Evolutionary conservation across 345 rosid species (phyloP).

Genomic region (Sonneratia alba): DNA sequence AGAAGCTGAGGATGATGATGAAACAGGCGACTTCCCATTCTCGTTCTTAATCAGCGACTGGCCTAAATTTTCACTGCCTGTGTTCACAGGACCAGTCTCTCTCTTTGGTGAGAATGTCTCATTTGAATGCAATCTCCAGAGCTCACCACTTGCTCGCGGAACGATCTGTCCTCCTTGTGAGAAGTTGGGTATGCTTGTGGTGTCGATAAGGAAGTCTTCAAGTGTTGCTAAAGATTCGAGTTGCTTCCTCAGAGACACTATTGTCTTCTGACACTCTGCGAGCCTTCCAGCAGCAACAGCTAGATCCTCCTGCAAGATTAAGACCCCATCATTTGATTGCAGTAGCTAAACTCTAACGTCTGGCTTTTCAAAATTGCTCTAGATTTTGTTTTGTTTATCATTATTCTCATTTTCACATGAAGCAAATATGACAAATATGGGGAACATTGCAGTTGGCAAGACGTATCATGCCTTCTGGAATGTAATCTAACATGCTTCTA

Average conservation of each 20-base stretch:
- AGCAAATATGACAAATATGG: not conserved
- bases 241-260: constrained; percentile 76
- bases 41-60: constrained; percentile 20
- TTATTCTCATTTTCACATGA: not conserved
- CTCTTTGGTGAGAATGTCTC: constrained; percentile 32
- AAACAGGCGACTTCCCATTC: constrained; percentile 22
- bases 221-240: constrained; percentile 85
- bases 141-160: constrained; percentile 28
- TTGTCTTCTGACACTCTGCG: constrained; percentile 87
- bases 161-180: constrained; percentile 17
- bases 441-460: not conserved
- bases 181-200: constrained; percentile 42
- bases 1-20: constrained; percentile 27
- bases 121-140: constrained; percentile 48
- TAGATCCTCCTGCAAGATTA: constrained; percentile 59
- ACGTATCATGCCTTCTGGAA: not conserved
- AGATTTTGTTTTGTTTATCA: not conserved
- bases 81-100: constrained; percentile 24
- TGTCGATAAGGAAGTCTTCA: constrained; percentile 86
- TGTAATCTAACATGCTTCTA: not conserved
- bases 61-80: constrained; percentile 15
- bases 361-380: not conserved
- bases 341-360: not conserved
- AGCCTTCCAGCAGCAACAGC: constrained; percentile 73
- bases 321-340: constrained; percentile 3